Base-by-base conservation (phyloP, 1,284 basidiomycete species). In the Ganoderma lucidum region DNA sequence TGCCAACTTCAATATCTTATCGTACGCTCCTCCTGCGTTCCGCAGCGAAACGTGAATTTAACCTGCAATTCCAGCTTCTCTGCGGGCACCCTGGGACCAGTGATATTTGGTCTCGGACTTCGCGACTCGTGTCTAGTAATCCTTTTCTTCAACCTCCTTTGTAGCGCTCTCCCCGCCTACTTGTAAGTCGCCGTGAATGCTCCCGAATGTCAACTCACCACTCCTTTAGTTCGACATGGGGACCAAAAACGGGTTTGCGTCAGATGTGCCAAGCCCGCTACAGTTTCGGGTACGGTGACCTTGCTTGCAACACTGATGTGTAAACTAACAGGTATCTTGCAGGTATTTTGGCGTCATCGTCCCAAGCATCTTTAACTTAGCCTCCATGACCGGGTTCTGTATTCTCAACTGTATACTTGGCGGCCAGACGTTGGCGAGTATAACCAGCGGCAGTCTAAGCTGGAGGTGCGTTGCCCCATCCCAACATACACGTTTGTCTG, bases 241-340 rank as follows among this genome's bases (percentile, higher is more conserved):
- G 96, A n/a, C 92, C 94, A 0, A 91, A 90, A 78, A 83, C 93
- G 0, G 96, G 95, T 10, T 87, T 96, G 82, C 87, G 95, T n/a
- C 95, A 96, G 75, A 95, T 96, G 93, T 89, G 94, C 28, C 88
- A 90, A 69, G 90, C 95, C 6, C 84, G 93, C 32, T 93, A 91
- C 79, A 90, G 88, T 45, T 94, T 95, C 77, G 94, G 93, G 88
- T 92, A 56, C 23, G 48, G 87, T 79, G 6, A 45, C 39, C 39
- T 28, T 58, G 35, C 19, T 42, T 44, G 9, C 28, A 15, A 39
- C 37, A 9, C 10, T 19, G 23, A 42, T 10, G 23, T 23, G 17
- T 42, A 28, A 8, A 30, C 9, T 44, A 14, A 61, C 41, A 41
- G 37, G 28, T 30, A 3, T 6, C 28, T 6, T 44, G 23, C 55